phyloP scores from a whole-genome alignment of 2,329 filamentous ascomycete genomes.

The Beauveria asiatica region DNA sequence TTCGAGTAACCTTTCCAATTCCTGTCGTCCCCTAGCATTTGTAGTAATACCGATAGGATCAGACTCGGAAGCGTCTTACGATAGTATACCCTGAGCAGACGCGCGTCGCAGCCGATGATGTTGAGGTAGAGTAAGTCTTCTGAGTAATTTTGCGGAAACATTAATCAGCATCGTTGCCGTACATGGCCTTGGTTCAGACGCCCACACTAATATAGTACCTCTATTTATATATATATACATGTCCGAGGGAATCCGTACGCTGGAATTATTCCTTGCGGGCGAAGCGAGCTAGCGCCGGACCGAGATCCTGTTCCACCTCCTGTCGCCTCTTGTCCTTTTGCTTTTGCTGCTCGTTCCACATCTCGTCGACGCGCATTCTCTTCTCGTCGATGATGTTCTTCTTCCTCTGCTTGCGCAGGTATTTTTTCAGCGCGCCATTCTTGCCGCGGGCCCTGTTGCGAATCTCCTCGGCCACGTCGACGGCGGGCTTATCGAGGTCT shows the following conservation, averaged over 20 bases:
- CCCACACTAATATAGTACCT: too few relatives aligned
- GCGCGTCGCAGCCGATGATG: too few relatives aligned
- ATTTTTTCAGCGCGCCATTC: constrained; percentile 81
- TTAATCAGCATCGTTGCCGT: too few relatives aligned
- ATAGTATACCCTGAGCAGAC: too few relatives aligned
- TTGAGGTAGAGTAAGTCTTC: too few relatives aligned
- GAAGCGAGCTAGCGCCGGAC: constrained; percentile 80
- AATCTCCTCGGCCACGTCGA: constrained; percentile 50
- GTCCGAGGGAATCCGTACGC: not conserved
- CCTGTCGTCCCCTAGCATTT: too few relatives aligned
- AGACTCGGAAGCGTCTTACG: too few relatives aligned
- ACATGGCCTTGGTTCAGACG: too few relatives aligned
- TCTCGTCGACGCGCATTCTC: constrained; percentile 74
- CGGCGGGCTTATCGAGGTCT: constrained; percentile 64
- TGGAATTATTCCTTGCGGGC: constrained; percentile 53
- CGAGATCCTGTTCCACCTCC: constrained; percentile 64
- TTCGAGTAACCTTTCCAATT: too few relatives aligned
- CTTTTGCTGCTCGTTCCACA: constrained; percentile 64
- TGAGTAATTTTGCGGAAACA: too few relatives aligned
- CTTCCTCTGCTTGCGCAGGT: constrained; percentile 82
- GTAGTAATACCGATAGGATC: too few relatives aligned
- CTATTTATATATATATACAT: constrained; percentile 13
- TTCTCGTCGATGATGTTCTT: constrained; percentile 97
- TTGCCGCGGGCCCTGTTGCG: constrained; percentile 77
- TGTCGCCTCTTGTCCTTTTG: constrained; percentile 53